These are phyloP conservation scores for Plasmodium billcollinsi DNA, from an alignment of 169 alveolate genomes.

Conservation along the genomic window DNA sequence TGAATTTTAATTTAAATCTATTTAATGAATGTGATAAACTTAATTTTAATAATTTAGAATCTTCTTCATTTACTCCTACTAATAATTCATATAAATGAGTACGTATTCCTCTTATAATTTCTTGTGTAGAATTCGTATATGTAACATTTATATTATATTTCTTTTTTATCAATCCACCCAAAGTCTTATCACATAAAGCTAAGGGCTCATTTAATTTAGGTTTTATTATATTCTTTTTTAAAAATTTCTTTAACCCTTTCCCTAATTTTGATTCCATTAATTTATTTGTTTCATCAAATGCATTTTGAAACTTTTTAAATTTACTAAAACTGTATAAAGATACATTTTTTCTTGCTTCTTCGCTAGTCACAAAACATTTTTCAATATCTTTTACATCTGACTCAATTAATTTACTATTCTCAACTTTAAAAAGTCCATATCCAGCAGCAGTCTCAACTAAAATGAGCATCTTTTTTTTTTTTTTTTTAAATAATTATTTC, in stretches of 20 bases:
- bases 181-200: slow-evolving; percentile 91
- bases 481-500: background rate
- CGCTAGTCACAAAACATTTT: slow-evolving; percentile 90
- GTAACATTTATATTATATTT: slow-evolving; percentile 88
- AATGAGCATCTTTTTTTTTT: slow-evolving; percentile 92
- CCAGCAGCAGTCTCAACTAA: slow-evolving; percentile 99
- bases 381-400: slow-evolving; percentile 90
- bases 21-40: slow-evolving; percentile 93
- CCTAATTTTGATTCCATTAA: slow-evolving; percentile 94
- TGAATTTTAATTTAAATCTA: slow-evolving; percentile 97
- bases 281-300: slow-evolving; percentile 85
- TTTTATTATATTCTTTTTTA: slow-evolving; percentile 94
- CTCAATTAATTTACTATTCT: slow-evolving; percentile 92
- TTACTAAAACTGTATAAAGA: slow-evolving; percentile 69
- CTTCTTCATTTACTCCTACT: slow-evolving; percentile 91
- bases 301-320: slow-evolving; percentile 73
- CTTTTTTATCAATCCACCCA: slow-evolving; percentile 92
- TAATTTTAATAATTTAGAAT: slow-evolving; percentile 76
- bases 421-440: slow-evolving; percentile 96
- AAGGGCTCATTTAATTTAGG: slow-evolving; percentile 91
- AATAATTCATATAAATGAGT: slow-evolving; percentile 88
- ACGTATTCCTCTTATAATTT: slow-evolving; percentile 91
- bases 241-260: slow-evolving; percentile 94
- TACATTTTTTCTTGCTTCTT: slow-evolving; percentile 89
- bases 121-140: slow-evolving; percentile 89